A percentile compares a stretch with the other conserved stretches of the same genome.
These are phyloP conservation scores for Ploettnerulaceae sp. DNA, from an alignment of 2,329 filamentous ascomycete species.

Conservation along the genomic window DNA sequence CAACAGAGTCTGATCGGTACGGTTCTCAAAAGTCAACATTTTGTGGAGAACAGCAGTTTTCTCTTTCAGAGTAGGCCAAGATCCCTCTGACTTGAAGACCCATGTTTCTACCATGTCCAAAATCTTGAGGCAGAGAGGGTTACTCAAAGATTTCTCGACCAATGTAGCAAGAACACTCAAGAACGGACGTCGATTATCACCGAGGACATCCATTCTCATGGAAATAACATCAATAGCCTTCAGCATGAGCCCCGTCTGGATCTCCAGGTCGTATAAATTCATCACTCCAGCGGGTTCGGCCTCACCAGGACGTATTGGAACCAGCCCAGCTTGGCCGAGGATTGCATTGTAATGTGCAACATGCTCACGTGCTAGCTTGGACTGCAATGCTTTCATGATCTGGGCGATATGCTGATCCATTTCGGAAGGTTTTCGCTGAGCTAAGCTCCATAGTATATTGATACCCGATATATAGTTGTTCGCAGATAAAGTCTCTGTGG, in stretches of 20 bases:
- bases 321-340: conserved; percentile 43
- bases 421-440: conserved; percentile 75
- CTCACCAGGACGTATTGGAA: conserved; percentile 39
- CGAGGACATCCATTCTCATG: conserved; percentile 84
- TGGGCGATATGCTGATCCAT: conserved; percentile 85
- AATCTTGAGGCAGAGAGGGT: conserved; percentile 84
- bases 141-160: conserved; percentile 90
- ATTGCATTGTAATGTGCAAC: conserved; percentile 67
- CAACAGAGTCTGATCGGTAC: conserved; percentile 76
- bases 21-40: conserved; percentile 92
- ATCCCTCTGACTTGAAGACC: conserved; percentile 93
- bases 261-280: conserved; percentile 72
- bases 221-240: conserved; percentile 94
- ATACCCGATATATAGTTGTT: conserved; percentile 81
- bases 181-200: conserved; percentile 87
- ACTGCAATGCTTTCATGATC: conserved; percentile 89
- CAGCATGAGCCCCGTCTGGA: conserved; percentile 87
- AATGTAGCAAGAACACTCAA: conserved; percentile 90
- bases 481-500: conserved; percentile 79
- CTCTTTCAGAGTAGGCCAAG: conserved; percentile 95
- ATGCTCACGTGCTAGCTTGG: conserved; percentile 89
- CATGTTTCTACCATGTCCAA: conserved; percentile 89
- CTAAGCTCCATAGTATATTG: conserved; percentile 89
- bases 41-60: conserved; percentile 99
- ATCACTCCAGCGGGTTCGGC: conserved; percentile 53